Percentiles rank a stretch among this genome's conserved stretches.
Conservation (phyloP, 495 filamentous ascomycete genomes). For the Aspergillus avenaceus region DNA sequence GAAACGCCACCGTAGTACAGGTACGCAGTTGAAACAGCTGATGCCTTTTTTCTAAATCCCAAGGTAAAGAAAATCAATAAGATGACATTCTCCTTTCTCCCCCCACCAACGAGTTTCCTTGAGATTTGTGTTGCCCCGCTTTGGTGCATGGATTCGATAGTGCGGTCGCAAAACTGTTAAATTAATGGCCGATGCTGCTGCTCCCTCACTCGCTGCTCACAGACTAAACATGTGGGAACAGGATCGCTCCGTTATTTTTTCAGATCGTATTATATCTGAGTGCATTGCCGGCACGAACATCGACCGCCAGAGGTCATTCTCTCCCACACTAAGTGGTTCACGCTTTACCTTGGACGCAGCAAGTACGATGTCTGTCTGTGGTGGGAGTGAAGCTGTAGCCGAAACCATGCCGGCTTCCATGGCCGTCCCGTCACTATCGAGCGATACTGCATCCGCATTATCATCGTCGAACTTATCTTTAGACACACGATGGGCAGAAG, state of each 20-base stretch:
- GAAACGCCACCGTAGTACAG: background rate
- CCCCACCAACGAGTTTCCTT: background rate
- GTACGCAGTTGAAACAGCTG: background rate
- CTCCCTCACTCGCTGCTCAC: slow-evolving; percentile 11
- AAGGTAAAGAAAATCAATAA: background rate
- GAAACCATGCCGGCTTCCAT: slow-evolving; percentile 5
- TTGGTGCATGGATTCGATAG: background rate
- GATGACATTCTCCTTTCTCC: background rate
- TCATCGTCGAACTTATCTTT: slow-evolving; percentile 15
- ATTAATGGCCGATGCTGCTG: slow-evolving; percentile 6
- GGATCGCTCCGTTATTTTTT: slow-evolving; percentile 9
- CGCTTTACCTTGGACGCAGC: background rate
- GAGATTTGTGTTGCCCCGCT: slow-evolving; percentile 3
- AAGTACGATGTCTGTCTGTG: background rate
- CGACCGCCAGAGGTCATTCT: background rate
- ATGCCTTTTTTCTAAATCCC: background rate
- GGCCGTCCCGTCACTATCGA: slow-evolving; percentile 20
- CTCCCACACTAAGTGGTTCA: background rate
- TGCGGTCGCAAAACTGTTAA: background rate
- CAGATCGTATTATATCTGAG: slow-evolving; percentile 10
- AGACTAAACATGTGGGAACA: slow-evolving; percentile 22
- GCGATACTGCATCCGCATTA: slow-evolving; percentile 13
- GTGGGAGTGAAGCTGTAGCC: background rate
- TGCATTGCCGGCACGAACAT: background rate
- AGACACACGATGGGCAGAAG: slow-evolving; percentile 16